Base-by-base conservation (phyloP, 2,329 filamentous ascomycete species). In the Alternaria postmessia region DNA sequence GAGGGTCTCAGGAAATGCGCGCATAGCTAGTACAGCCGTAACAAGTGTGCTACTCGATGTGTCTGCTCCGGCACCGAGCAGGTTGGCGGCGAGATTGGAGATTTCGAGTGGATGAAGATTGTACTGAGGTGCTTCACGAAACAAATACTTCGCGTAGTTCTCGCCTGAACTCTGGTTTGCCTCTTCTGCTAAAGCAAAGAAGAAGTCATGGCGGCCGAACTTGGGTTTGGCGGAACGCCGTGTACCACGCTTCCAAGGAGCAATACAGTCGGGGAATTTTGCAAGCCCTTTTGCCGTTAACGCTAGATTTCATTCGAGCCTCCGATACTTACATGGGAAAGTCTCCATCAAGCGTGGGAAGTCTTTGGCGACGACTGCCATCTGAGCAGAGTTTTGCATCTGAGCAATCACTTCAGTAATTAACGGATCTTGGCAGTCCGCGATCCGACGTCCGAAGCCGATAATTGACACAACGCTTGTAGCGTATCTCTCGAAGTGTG, bases 261-360 rank as follows among this genome's bases (percentile, higher is more conserved):
- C 74, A 18, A 62, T 62, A 39, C 53, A 83, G 84, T 86, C 14
- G 84, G 85, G 65, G 86, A 87, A 80, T 24, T 53, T 54, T 1
- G 85, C 85, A 9, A 87, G 81, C 3, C 86, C 74, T 57, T 16
- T 16, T n/a, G 5, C 9, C 7, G 26, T 51, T 16, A 56, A 39
- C 4, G 16, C 16, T 6, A 0, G 12, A 3, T 30, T 20, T 20
- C 14, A 1, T 5, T 14, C 4, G 5, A 5, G 14, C 3, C 1
- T 14, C 3, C 5, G 1, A 12, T 6, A 38, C 38, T 51, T 14
- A 44, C 46, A 57, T 48, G 81, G 82, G 70, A 86, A 86, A 0
- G 84, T 86, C 70, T 86, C 85, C 74, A 87, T 80, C 28, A 87
- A 73, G 82, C 86, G 86, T 3, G 86, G 86, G 59, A 87, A 87